A percentile compares a stretch with the other conserved stretches of the same genome.
phyloP scores from a whole-genome alignment of 805 yeast genomes.

The Wickerhamiella sergipiensis region DNA sequence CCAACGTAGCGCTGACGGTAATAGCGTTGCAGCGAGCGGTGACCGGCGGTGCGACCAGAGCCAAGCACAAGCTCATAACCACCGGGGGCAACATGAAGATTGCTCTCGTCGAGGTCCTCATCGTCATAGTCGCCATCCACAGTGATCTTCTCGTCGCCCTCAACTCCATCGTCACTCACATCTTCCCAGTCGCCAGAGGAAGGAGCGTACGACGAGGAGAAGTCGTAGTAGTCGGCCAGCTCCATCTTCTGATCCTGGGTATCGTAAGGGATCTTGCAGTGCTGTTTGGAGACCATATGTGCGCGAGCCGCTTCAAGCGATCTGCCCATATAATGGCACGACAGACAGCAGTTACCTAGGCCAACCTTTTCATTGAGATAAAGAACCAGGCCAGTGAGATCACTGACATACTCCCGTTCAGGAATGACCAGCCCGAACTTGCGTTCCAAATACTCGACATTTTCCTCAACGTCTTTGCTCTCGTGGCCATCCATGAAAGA shows the following conservation, averaged over 20 bases:
- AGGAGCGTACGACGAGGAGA: slow-evolving; percentile 44
- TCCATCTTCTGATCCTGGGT: slow-evolving; percentile 60
- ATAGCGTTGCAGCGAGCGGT: slow-evolving; percentile 58
- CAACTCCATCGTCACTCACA: slow-evolving; percentile 27
- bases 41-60: slow-evolving; percentile 68
- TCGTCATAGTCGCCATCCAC: slow-evolving; percentile 18
- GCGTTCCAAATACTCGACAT: slow-evolving; percentile 63
- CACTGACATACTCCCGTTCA: slow-evolving; percentile 54
- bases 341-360: slow-evolving; percentile 69
- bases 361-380: slow-evolving; percentile 73
- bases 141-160: slow-evolving; percentile 19
- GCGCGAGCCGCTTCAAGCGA: slow-evolving; percentile 76
- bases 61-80: slow-evolving; percentile 64
- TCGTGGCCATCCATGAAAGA: slow-evolving; percentile 34
- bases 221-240: slow-evolving; percentile 74
- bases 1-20: slow-evolving; percentile 54
- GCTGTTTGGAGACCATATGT: slow-evolving; percentile 76
- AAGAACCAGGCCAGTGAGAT: slow-evolving; percentile 55
- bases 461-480: slow-evolving; percentile 40
- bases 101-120: slow-evolving; percentile 22
- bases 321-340: slow-evolving; percentile 75
- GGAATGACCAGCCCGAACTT: slow-evolving; percentile 82
- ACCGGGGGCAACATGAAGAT: slow-evolving; percentile 32
- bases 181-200: slow-evolving; percentile 27
- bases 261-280: slow-evolving; percentile 82